Conservation (phyloP, 768 basidiomycete genomes). For the Mycena olivaceomarginata region DNA sequence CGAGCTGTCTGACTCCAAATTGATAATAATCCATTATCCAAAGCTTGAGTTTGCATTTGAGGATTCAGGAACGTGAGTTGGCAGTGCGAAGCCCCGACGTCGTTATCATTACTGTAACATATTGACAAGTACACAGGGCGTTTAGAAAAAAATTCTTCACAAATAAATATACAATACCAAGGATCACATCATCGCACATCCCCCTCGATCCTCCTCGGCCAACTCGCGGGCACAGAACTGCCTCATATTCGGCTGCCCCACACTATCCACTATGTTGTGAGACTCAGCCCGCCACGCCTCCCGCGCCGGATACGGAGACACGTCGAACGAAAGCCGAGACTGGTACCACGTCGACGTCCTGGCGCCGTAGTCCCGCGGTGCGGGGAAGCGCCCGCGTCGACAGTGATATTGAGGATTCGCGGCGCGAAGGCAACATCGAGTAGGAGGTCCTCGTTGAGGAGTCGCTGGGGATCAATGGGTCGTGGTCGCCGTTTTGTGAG, state of each 20-base stretch:
- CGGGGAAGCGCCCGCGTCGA: constrained; percentile 15
- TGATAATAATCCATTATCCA: too few species aligned
- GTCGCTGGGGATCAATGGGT: neutral
- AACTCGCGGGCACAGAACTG: constrained; percentile 20
- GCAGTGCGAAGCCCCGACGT: too few species aligned
- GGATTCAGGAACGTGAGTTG: too few species aligned
- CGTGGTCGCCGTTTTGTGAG: constrained; percentile 18
- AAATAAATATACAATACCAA: too few species aligned
- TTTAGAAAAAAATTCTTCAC: too few species aligned
- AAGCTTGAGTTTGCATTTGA: too few species aligned
- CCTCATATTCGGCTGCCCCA: constrained; percentile 14
- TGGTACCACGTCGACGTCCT: neutral
- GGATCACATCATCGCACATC: constrained; percentile 4
- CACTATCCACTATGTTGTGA: neutral
- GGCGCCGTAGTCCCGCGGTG: neutral
- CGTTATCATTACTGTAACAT: too few species aligned
- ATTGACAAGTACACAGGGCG: too few species aligned
- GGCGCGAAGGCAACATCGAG: constrained; percentile 24
- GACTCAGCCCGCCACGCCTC: constrained; percentile 4
- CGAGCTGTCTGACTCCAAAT: too few species aligned
- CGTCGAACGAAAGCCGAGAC: constrained; percentile 3
- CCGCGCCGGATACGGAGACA: constrained; percentile 18
- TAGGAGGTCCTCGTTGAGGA: constrained; percentile 24
- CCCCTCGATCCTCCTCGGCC: neutral
- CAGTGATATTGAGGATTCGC: constrained; percentile 11